These are phyloP conservation scores for Phialemoniopsis sp. DNA, from an alignment of 2,329 filamentous ascomycete genomes.

Conservation along the genomic window DNA sequence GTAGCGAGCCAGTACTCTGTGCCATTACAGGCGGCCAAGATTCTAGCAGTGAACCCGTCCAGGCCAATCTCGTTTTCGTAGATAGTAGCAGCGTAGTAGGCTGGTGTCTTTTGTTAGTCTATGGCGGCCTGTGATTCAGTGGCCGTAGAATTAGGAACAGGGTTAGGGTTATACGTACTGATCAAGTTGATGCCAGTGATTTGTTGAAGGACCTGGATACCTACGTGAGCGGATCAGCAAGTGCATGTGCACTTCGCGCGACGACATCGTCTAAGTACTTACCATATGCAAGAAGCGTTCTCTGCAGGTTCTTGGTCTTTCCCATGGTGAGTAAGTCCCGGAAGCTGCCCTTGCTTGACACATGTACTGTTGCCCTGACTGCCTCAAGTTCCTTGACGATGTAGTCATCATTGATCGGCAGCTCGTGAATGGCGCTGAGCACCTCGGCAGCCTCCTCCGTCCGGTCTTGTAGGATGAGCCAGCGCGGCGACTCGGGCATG, in stretches of 20 bases:
- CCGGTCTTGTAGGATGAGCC: constrained; percentile 31
- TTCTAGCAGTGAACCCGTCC: constrained; percentile 7
- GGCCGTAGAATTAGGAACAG: no score
- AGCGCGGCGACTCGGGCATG: constrained; percentile 41
- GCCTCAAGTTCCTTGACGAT: constrained; percentile 18
- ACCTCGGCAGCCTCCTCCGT: constrained; percentile 22
- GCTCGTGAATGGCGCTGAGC: constrained; percentile 18
- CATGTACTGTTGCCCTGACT: constrained; percentile 13
- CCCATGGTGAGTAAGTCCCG: no score
- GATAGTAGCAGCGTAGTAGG: constrained; percentile 14
- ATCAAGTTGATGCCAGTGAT: constrained; percentile 17
- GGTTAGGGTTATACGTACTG: neutral
- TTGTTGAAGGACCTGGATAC: constrained; percentile 36
- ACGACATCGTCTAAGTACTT: no score
- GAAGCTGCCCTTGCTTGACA: no score
- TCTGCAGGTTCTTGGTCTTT: no score
- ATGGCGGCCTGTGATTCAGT: no score
- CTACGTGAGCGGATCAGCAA: neutral
- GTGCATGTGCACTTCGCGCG: no score
- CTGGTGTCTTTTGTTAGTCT: no score
- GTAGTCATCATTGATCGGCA: constrained; percentile 15
- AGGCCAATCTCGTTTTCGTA: constrained; percentile 11
- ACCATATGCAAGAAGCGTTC: no score
- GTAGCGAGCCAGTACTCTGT: constrained; percentile 13
- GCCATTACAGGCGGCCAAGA: constrained; percentile 13